Percentiles rank a stretch among this genome's conserved stretches.
These are phyloP conservation scores for Saprolegnia parasitica DNA, from an alignment of 352 stramenopile species.

Conservation along the genomic window DNA sequence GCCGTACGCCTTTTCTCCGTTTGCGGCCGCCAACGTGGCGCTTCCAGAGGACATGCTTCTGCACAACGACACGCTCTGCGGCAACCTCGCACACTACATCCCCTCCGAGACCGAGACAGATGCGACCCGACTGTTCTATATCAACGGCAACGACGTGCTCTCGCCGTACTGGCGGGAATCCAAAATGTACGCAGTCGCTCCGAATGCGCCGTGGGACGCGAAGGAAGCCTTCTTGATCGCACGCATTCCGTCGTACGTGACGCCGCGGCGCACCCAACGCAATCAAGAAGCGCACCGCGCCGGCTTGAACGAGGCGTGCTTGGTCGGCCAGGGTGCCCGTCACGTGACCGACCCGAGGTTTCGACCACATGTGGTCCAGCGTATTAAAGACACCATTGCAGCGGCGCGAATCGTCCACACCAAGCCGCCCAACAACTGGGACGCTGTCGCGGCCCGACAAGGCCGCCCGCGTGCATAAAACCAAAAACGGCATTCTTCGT, in stretches of 20 bases:
- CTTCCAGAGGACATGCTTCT: slow-evolving; percentile 42
- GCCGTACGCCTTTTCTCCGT: slow-evolving; percentile 62
- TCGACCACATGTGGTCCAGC: neutral
- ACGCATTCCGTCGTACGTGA: slow-evolving; percentile 46
- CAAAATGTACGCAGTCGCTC: slow-evolving; percentile 4
- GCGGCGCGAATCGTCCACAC: neutral
- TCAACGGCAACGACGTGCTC: slow-evolving; percentile 25
- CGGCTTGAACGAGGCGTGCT: slow-evolving; percentile 13
- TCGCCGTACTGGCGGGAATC: slow-evolving; percentile 12
- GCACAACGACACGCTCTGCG: slow-evolving; percentile 58
- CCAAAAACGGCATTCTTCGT: too few species aligned
- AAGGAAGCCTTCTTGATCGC: slow-evolving; percentile 42
- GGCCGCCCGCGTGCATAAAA: too few species aligned
- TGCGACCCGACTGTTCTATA: slow-evolving; percentile 6
- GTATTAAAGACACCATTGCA: slow-evolving; percentile 3
- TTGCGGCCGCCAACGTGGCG: slow-evolving; percentile 49
- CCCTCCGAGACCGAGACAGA: slow-evolving; percentile 28
- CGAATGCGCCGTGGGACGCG: slow-evolving; percentile 34
- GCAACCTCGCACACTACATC: slow-evolving; percentile 60
- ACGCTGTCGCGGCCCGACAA: too few species aligned
- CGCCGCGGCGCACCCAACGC: slow-evolving; percentile 37
- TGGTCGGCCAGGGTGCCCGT: slow-evolving; percentile 1
- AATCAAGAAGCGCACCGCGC: neutral
- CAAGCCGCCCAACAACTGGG: neutral
- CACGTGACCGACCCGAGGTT: neutral